phyloP scores from a whole-genome alignment of 1,139 yeast species.

The Magnusiomyces clavatus region DNA sequence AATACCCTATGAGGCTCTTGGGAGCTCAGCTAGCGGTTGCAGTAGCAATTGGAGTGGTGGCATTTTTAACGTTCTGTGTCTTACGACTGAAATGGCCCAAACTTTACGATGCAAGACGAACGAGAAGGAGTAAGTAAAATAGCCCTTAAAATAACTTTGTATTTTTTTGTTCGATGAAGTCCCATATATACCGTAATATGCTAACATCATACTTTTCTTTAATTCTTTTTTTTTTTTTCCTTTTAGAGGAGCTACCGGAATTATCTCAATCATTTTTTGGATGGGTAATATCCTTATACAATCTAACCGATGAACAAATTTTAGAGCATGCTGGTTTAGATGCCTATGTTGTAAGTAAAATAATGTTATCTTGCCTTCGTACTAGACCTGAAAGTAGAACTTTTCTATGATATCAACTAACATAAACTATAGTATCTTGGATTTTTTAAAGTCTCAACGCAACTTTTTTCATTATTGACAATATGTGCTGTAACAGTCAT shows the following conservation, averaged over 20 bases:
- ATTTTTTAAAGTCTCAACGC: conserved; percentile 71
- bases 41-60: conserved; percentile 50
- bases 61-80: conserved; percentile 56
- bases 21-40: conserved; percentile 43
- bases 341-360: conserved; percentile 53
- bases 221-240: conserved; percentile 37
- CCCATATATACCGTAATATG: too few relatives aligned
- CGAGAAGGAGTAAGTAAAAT: conserved; percentile 23
- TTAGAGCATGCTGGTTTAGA: conserved; percentile 89
- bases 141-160: conserved; percentile 42
- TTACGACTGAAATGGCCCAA: conserved; percentile 61
- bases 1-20: conserved; percentile 19
- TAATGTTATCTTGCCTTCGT: background rate
- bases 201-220: conserved; percentile 18
- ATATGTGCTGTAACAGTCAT: conserved; percentile 57
- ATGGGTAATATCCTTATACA: conserved; percentile 65
- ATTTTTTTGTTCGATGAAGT: conserved; percentile 26
- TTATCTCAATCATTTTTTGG: conserved; percentile 53
- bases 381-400: background rate
- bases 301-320: conserved; percentile 64
- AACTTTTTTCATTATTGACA: conserved; percentile 49
- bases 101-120: conserved; percentile 52
- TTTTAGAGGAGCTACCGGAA: conserved; percentile 35
- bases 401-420: background rate
- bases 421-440: conserved; percentile 41